Conservation (phyloP, 805 yeast genomes). For the Barnettozyma pratensis region DNA sequence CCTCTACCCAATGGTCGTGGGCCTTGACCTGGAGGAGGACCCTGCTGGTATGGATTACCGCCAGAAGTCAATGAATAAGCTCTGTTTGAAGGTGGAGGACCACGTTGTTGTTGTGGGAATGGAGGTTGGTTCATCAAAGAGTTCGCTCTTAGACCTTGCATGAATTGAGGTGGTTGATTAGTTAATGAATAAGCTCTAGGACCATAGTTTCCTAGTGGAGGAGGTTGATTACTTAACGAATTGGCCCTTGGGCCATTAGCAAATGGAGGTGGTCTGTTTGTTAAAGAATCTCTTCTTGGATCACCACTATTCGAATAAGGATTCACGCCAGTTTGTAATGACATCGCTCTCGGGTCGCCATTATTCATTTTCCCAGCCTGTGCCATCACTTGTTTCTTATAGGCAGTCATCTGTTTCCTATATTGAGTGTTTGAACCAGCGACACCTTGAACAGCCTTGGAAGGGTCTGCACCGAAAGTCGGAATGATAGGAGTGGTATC, state of each 20-base stretch:
- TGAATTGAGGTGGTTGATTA: constrained; percentile 2
- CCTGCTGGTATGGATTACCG: constrained; percentile 2
- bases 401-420: constrained; percentile 63
- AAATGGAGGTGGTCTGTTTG: constrained; percentile 5
- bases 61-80: constrained; percentile 18
- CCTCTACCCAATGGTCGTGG: neutral
- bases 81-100: constrained; percentile 4
- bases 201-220: neutral
- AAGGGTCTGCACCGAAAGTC: constrained; percentile 41
- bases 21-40: neutral
- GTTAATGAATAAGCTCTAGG: constrained; percentile 18
- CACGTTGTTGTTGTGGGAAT: neutral
- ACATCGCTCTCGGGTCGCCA: constrained; percentile 43
- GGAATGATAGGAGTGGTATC: constrained; percentile 78
- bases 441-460: constrained; percentile 8
- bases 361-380: constrained; percentile 35
- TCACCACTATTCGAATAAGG: constrained; percentile 12
- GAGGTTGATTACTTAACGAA: constrained; percentile 14
- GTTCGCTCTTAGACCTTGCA: constrained; percentile 14
- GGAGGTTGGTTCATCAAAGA: constrained; percentile 12
- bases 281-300: constrained; percentile 16
- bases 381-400: constrained; percentile 51
- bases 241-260: constrained; percentile 15
- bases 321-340: constrained; percentile 28
- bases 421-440: constrained; percentile 45